A percentile compares a stretch with the other conserved stretches of the same genome.
These are phyloP conservation scores for Aureobasidium sp. DNA, from an alignment of 2,329 filamentous ascomycete species.

Conservation along the genomic window DNA sequence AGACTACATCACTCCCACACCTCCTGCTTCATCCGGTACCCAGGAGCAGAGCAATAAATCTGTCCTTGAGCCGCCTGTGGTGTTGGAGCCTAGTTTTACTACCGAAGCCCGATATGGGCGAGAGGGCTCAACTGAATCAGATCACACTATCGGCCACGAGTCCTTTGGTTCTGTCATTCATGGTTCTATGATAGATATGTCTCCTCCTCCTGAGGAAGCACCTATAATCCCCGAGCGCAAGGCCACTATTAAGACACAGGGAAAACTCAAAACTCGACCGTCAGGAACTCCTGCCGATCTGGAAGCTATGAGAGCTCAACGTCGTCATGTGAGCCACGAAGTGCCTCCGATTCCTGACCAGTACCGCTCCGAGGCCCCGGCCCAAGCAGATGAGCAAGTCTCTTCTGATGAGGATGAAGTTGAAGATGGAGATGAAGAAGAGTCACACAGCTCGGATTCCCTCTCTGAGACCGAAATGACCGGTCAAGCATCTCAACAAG, in stretches of 20 bases:
- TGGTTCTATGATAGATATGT: slow-evolving; percentile 24
- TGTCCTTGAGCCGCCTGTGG: slow-evolving; percentile 1
- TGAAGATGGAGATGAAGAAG: not conserved
- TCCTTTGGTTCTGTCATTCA: slow-evolving; percentile 14
- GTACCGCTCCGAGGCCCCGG: slow-evolving; percentile 23
- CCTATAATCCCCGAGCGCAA: slow-evolving; percentile 70
- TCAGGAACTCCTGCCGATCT: slow-evolving; percentile 83
- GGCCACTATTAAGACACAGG: slow-evolving; percentile 81
- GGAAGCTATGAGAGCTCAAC: slow-evolving; percentile 69
- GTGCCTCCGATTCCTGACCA: slow-evolving; percentile 27
- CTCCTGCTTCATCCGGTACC: not conserved
- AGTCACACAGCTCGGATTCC: not conserved
- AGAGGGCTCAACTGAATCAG: slow-evolving; percentile 3
- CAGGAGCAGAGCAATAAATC: slow-evolving; percentile 1
- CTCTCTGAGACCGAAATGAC: slow-evolving; percentile 17
- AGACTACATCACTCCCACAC: slow-evolving; percentile 42
- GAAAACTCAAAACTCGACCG: slow-evolving; percentile 79
- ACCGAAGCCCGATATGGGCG: slow-evolving; percentile 25
- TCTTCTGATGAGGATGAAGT: slow-evolving; percentile 1
- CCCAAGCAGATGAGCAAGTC: not conserved
- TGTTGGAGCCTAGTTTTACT: not conserved
- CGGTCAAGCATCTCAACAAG: not conserved
- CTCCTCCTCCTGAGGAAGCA: slow-evolving; percentile 33
- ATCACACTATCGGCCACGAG: slow-evolving; percentile 12
- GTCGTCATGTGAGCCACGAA: slow-evolving; percentile 76